A percentile compares a stretch with the other conserved stretches of the same genome.
Conservation (phyloP, 2,329 filamentous ascomycete genomes). For the Dothideomycetes sp. region DNA sequence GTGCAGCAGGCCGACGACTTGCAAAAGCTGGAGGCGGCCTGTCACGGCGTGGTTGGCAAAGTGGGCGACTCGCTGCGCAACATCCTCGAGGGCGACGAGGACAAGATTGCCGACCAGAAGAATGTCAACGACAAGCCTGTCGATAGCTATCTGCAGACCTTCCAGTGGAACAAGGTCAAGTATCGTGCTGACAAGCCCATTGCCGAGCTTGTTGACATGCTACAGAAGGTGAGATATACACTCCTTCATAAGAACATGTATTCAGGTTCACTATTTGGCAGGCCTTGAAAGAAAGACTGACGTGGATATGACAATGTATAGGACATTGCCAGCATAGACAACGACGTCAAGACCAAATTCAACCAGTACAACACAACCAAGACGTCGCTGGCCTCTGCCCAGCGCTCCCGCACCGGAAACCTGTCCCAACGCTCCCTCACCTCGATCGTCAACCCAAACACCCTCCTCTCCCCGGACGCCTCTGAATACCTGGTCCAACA, state of each 20-base stretch:
- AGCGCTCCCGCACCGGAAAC: slow-evolving; percentile 88
- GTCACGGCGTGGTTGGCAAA: slow-evolving; percentile 76
- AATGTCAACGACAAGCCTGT: slow-evolving; percentile 95
- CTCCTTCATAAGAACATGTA: too few species aligned
- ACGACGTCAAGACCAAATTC: slow-evolving; percentile 90
- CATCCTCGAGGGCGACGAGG: slow-evolving; percentile 76
- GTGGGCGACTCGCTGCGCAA: slow-evolving; percentile 76
- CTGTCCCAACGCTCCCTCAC: slow-evolving; percentile 87
- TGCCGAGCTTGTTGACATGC: slow-evolving; percentile 71
- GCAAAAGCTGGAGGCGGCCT: slow-evolving; percentile 72
- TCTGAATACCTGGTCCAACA: slow-evolving; percentile 97
- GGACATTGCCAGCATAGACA: slow-evolving; percentile 88
- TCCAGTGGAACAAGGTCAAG: slow-evolving; percentile 96
- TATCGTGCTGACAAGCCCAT: slow-evolving; percentile 90
- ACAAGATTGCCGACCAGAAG: slow-evolving; percentile 77
- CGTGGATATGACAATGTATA: too few species aligned
- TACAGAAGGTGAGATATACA: slow-evolving; percentile 82
- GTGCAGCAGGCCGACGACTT: slow-evolving; percentile 96
- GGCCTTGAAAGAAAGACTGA: too few species aligned
- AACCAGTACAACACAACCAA: slow-evolving; percentile 90
- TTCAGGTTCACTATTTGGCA: too few species aligned
- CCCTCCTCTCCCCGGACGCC: slow-evolving; percentile 64
- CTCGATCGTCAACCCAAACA: slow-evolving; percentile 69
- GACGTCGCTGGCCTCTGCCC: slow-evolving; percentile 68
- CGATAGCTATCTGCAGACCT: slow-evolving; percentile 80